Evolutionary conservation across 2,329 filamentous ascomycete species (phyloP).

Genomic region (Keithomyces neogunnii): DNA sequence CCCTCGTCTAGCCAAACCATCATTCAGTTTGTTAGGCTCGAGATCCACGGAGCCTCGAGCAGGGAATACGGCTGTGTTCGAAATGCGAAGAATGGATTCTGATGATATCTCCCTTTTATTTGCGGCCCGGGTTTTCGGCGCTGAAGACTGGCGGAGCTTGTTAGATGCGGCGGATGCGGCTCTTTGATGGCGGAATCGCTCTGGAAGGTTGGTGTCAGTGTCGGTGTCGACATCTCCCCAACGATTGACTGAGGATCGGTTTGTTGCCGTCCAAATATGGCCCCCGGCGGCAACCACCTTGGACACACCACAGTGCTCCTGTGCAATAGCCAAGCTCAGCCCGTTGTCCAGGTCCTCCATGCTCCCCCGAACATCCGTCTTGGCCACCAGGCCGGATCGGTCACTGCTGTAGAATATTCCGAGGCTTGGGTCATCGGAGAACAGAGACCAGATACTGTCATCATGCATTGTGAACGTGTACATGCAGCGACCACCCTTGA

Average conservation of each 20-base stretch:
- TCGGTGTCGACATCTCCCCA: constrained; percentile 83
- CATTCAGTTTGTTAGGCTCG: constrained; percentile 46
- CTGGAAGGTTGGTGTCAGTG: constrained; percentile 58
- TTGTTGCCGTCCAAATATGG: constrained; percentile 84
- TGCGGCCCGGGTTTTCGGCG: constrained; percentile 22
- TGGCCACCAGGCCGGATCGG: constrained; percentile 85
- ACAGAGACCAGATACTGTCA: constrained; percentile 94
- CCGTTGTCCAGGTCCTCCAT: constrained; percentile 70
- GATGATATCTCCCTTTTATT: constrained; percentile 62
- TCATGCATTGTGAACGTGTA: constrained; percentile 99
- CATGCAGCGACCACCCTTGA: constrained; percentile 91
- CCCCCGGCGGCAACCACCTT: constrained; percentile 62
- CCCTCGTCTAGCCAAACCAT: constrained; percentile 29
- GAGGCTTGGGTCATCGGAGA: constrained; percentile 77
- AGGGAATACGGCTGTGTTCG: constrained; percentile 74
- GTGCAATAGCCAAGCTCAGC: constrained; percentile 78
- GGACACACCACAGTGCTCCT: constrained; percentile 79
- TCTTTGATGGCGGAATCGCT: constrained; percentile 40
- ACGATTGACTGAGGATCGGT: constrained; percentile 83
- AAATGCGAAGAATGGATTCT: constrained; percentile 71
- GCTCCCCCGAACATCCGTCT: constrained; percentile 77
- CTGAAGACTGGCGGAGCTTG: constrained; percentile 24
- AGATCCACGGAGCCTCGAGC: constrained; percentile 42
- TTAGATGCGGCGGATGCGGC: constrained; percentile 34
- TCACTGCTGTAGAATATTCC: constrained; percentile 93